Conservation (phyloP, 1,139 yeast genomes). For the Sugiyamaella neomexicana region DNA sequence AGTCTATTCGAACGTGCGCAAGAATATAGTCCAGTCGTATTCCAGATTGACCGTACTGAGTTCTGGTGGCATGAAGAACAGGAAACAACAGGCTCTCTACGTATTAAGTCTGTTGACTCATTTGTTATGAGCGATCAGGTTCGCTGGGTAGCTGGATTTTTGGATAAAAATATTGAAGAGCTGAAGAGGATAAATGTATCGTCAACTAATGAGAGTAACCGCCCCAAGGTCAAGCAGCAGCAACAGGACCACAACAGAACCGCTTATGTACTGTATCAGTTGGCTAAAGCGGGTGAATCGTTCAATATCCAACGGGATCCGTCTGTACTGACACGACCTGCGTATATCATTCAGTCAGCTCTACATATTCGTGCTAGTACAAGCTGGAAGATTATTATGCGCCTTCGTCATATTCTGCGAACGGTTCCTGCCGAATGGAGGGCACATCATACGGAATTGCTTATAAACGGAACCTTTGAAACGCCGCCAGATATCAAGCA, state of each 20-base stretch:
- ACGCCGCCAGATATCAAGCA: conserved; percentile 56
- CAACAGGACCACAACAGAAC: conserved; percentile 23
- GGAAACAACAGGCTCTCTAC: conserved; percentile 33
- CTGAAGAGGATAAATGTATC: conserved; percentile 21
- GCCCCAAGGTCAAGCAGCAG: conserved; percentile 12
- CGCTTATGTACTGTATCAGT: conserved; percentile 49
- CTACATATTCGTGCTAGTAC: conserved; percentile 77
- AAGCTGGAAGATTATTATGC: conserved; percentile 82
- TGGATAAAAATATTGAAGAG: conserved; percentile 27
- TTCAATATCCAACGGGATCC: conserved; percentile 78
- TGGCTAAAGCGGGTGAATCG: conserved; percentile 62
- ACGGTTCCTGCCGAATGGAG: conserved; percentile 61
- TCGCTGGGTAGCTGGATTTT: conserved; percentile 31
- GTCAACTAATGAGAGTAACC: conserved; percentile 8
- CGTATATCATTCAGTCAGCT: conserved; percentile 71
- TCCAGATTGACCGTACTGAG: conserved; percentile 34
- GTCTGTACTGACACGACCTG: conserved; percentile 84
- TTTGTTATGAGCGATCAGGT: conserved; percentile 32
- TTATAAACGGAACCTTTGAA: conserved; percentile 36
- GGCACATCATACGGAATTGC: conserved; percentile 26
- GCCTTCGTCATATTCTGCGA: conserved; percentile 70
- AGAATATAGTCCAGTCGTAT: conserved; percentile 30
- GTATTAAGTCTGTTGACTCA: conserved; percentile 33
- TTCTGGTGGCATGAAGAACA: conserved; percentile 36
- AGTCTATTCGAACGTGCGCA: conserved; percentile 13